Evolutionary conservation across 2,329 filamentous ascomycete genomes (phyloP).

Genomic region (Calonectria montana): DNA sequence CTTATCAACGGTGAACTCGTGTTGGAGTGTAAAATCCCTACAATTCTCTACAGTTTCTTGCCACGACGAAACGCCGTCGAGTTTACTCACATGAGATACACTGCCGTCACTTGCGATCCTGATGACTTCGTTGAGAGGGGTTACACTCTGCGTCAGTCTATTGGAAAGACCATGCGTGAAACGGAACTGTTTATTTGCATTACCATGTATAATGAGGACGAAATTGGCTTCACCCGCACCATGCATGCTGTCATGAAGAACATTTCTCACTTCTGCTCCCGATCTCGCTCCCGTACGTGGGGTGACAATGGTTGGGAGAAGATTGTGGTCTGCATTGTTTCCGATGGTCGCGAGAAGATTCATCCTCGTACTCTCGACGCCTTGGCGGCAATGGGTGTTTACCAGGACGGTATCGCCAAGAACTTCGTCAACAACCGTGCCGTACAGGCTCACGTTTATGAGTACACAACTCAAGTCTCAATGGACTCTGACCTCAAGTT

Average conservation of each 20-base stretch:
- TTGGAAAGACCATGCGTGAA: conserved; percentile 84
- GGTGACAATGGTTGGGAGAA: conserved; percentile 98
- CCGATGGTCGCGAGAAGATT: conserved; percentile 89
- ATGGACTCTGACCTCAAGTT: conserved; percentile 96
- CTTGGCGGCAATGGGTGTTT: conserved; percentile 95
- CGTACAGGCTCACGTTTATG: conserved; percentile 96
- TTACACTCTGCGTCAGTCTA: conserved; percentile 93
- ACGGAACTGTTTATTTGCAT: conserved; percentile 97
- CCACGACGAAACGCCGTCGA: conserved; percentile 93
- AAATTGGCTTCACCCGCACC: conserved; percentile 94
- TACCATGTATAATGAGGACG: conserved; percentile 99
- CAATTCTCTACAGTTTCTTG: conserved; percentile 96
- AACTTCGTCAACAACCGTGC: conserved; percentile 97
- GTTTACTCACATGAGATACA: conserved; percentile 99
- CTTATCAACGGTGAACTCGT: conserved; percentile 98
- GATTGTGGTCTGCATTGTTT: conserved; percentile 97
- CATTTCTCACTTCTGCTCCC: conserved; percentile 94
- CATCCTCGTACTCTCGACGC: conserved; percentile 94
- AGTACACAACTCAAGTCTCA: conserved; percentile 98
- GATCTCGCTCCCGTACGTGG: conserved; percentile 94
- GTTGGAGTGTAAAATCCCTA: conserved; percentile 98
- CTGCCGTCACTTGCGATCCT: conserved; percentile 96
- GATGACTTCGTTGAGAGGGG: conserved; percentile 91
- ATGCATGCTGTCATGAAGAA: conserved; percentile 99
- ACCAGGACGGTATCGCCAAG: conserved; percentile 98